Conservation (phyloP, 768 basidiomycete species). For the Strobilomyces confusus region DNA sequence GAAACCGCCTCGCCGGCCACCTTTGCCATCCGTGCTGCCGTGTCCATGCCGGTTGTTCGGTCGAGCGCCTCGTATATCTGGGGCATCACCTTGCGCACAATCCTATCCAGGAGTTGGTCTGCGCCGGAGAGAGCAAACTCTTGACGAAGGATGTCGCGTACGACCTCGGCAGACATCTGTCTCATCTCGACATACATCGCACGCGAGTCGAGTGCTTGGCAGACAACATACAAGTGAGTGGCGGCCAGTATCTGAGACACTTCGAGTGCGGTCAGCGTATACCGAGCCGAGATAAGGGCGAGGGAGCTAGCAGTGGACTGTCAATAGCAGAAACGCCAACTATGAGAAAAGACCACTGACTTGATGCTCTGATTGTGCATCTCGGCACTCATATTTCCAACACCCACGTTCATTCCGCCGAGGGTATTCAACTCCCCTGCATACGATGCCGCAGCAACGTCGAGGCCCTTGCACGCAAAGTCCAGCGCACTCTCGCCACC, state of each 20-base stretch:
- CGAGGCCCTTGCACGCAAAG: conserved; percentile 81
- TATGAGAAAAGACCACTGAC: conserved; percentile 39
- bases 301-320: conserved; percentile 52
- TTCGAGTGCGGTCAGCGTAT: conserved; percentile 74
- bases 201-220: conserved; percentile 85
- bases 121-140: conserved; percentile 11
- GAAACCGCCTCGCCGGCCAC: conserved; percentile 61
- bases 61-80: conserved; percentile 55
- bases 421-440: conserved; percentile 77
- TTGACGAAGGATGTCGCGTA: conserved; percentile 17
- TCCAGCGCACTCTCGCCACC: conserved; percentile 78
- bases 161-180: conserved; percentile 21
- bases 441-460: conserved; percentile 82
- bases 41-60: conserved; percentile 69
- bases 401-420: conserved; percentile 71
- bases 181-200: conserved; percentile 67
- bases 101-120: conserved; percentile 12
- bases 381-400: conserved; percentile 82
- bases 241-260: conserved; percentile 71
- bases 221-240: conserved; percentile 69
- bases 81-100: conserved; percentile 31
- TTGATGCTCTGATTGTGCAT: conserved; percentile 94
- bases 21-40: conserved; percentile 60
- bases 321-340: background rate
- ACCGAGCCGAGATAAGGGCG: conserved; percentile 78